Conservation (phyloP, 345 rosid species). For the Firmiana major region DNA sequence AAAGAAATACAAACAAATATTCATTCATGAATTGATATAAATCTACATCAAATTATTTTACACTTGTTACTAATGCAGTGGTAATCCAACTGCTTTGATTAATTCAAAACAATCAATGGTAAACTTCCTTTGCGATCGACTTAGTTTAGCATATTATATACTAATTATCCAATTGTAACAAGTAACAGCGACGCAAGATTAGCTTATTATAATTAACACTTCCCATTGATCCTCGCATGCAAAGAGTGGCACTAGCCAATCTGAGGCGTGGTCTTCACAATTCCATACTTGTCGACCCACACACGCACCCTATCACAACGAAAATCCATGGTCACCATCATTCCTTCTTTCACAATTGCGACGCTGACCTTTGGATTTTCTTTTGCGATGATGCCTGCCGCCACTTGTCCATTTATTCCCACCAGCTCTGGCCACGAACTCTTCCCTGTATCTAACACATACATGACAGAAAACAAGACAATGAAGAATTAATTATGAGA, state of each 20-base stretch:
- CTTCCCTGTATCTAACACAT: slow-evolving; percentile 18
- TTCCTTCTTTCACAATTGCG: slow-evolving; percentile 32
- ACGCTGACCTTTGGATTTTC: slow-evolving; percentile 35
- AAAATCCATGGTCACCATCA: slow-evolving; percentile 26
- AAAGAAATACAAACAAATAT: too few species aligned
- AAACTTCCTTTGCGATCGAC: too few species aligned
- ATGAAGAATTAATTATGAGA: not conserved
- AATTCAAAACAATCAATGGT: too few species aligned
- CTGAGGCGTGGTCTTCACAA: slow-evolving; percentile 28
- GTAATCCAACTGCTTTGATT: too few species aligned
- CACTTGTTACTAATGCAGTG: too few species aligned
- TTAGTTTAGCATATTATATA: too few species aligned
- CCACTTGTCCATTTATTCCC: slow-evolving; percentile 36
- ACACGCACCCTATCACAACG: slow-evolving; percentile 41
- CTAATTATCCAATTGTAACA: not conserved
- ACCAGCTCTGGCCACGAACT: slow-evolving; percentile 42
- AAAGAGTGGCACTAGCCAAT: slow-evolving; percentile 21
- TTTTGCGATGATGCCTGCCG: slow-evolving; percentile 28
- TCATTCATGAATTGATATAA: too few species aligned
- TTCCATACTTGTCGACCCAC: slow-evolving; percentile 35
- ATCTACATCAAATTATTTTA: too few species aligned
- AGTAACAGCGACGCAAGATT: too few species aligned
- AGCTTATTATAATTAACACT: too few species aligned
- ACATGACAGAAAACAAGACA: too few species aligned
- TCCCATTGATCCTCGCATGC: too few species aligned